Evolutionary conservation across 73 alveolate genomes (phyloP).

Genomic region (Paraurostyla sp.): DNA sequence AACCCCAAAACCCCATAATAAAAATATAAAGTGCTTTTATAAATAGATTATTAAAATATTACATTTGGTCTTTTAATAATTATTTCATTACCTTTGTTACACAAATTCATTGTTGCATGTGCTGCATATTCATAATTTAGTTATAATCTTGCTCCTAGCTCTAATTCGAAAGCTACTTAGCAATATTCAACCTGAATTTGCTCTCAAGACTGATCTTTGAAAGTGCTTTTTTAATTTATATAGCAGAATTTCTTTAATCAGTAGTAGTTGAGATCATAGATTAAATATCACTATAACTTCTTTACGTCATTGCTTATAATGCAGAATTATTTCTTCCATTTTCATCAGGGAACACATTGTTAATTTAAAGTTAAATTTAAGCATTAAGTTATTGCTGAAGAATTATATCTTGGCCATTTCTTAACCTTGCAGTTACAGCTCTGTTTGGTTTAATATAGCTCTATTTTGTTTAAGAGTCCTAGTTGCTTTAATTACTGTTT

Average conservation of each 20-base stretch:
- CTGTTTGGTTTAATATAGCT: neutral
- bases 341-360: neutral
- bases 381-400: neutral
- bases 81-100: too few relatives aligned
- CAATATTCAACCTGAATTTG: neutral
- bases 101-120: too few relatives aligned
- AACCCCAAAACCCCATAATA: too few relatives aligned
- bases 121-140: too few relatives aligned
- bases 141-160: too few relatives aligned
- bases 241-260: neutral
- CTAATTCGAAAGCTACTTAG: too few relatives aligned
- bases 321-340: neutral
- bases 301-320: neutral
- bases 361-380: neutral
- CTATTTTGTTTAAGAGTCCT: neutral
- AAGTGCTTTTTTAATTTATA: neutral
- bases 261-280: too few relatives aligned
- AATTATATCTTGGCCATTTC: neutral
- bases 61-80: too few relatives aligned
- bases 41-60: too few relatives aligned
- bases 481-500: neutral
- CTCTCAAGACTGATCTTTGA: neutral
- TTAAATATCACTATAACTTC: too few relatives aligned
- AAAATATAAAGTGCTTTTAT: too few relatives aligned
- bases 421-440: constrained; percentile 1